A percentile compares a stretch with the other conserved stretches of the same genome.
phyloP scores from a whole-genome alignment of 768 basidiomycete genomes.

The Kondoa malvinella region DNA sequence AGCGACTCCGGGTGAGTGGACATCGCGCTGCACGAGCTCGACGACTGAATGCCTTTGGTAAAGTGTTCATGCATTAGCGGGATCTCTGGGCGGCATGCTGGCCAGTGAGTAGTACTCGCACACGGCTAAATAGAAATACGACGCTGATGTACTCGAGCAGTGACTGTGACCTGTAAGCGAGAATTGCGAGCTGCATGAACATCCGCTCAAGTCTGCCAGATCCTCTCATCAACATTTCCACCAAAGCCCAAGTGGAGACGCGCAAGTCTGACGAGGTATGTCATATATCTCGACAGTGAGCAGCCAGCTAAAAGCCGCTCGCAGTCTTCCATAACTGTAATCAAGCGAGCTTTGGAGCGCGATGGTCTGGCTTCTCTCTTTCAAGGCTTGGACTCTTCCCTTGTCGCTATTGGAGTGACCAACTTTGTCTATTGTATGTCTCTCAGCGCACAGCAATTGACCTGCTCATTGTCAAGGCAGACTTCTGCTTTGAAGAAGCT shows the following conservation, averaged over 20 bases:
- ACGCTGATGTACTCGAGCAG: background rate
- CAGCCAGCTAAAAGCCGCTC: slow-evolving; percentile 48
- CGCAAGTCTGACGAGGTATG: slow-evolving; percentile 45
- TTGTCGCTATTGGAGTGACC: slow-evolving; percentile 80
- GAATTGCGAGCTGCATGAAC: background rate
- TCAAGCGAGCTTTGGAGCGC: slow-evolving; percentile 60
- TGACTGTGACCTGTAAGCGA: background rate
- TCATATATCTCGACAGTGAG: background rate
- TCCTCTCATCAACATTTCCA: slow-evolving; percentile 80
- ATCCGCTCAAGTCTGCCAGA: slow-evolving; percentile 18
- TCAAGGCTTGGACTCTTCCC: slow-evolving; percentile 63
- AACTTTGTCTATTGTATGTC: slow-evolving; percentile 37
- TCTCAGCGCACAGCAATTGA: slow-evolving; percentile 32
- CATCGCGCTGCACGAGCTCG: slow-evolving; percentile 27
- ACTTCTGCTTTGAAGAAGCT: slow-evolving; percentile 29
- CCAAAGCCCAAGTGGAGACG: slow-evolving; percentile 77
- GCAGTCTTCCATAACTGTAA: slow-evolving; percentile 47
- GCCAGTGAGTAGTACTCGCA: slow-evolving; percentile 37
- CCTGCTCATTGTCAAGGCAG: background rate
- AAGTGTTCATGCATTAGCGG: slow-evolving; percentile 70
- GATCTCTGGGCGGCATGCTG: slow-evolving; percentile 71
- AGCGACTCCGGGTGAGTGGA: background rate
- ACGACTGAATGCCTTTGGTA: no score
- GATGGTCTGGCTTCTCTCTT: slow-evolving; percentile 77
- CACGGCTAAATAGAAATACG: background rate